phyloP scores from a whole-genome alignment of 805 yeast species.

The Millerago galiae region DNA sequence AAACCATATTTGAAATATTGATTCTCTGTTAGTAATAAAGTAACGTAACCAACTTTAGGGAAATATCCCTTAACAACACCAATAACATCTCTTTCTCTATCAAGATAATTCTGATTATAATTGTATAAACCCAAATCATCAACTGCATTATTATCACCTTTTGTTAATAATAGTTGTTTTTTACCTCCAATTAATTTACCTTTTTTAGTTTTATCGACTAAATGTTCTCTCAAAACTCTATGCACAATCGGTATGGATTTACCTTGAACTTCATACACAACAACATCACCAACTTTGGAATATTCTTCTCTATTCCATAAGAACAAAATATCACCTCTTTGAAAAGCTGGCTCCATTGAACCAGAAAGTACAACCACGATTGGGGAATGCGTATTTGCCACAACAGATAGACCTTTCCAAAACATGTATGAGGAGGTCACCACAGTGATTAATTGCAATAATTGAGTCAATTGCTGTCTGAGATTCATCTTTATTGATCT shows the following conservation, averaged over 20 bases:
- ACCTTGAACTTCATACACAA: constrained; percentile 79
- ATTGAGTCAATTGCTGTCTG: constrained; percentile 56
- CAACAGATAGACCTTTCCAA: constrained; percentile 77
- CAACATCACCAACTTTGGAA: constrained; percentile 83
- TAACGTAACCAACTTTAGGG: constrained; percentile 85
- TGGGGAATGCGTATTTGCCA: constrained; percentile 83
- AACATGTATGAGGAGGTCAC: constrained; percentile 85
- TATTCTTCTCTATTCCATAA: constrained; percentile 76
- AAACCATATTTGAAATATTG: constrained; percentile 73
- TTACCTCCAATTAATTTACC: constrained; percentile 71
- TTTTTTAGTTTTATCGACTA: constrained; percentile 50
- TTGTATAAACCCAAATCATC: constrained; percentile 88
- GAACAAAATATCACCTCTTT: constrained; percentile 90
- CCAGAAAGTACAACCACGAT: constrained; percentile 96
- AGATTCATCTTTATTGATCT: constrained; percentile 40
- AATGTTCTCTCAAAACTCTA: constrained; percentile 85
- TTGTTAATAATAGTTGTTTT: constrained; percentile 74
- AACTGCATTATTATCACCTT: constrained; percentile 93
- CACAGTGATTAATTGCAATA: constrained; percentile 68
- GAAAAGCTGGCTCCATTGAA: constrained; percentile 99
- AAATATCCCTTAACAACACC: constrained; percentile 92
- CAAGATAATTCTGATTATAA: constrained; percentile 65
- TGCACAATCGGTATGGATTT: constrained; percentile 94
- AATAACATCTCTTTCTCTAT: constrained; percentile 69
- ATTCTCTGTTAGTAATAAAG: constrained; percentile 87